Base-by-base conservation (phyloP, 1,284 basidiomycete species). In the Sporisorium exsertum region DNA sequence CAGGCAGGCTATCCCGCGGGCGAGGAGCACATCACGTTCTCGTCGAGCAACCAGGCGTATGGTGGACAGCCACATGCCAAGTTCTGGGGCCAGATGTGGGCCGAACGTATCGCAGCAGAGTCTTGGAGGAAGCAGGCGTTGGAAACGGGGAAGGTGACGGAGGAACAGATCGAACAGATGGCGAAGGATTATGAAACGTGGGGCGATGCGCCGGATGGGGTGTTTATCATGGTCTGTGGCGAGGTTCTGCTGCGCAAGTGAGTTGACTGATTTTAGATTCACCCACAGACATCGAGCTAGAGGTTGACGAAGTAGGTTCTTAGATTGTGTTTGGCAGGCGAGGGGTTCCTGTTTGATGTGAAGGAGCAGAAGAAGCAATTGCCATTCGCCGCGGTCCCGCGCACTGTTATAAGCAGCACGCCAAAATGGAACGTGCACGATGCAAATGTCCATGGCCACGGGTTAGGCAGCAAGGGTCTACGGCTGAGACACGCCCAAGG, bases 51-150 rank as follows among this genome's bases (percentile, higher is more conserved):
- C 37, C 49, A 51, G 46, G 57, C 64, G 4, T 71, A 64, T 12
- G 68, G 63, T 5, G 72, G 72, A 3, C 64, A 62, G 37, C 67
- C 63, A 2, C 24, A 56, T 22, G 64, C 51, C 2, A 46, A 52
- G n/a, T 75, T 66, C 26, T 75, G 68, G 67, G 72, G 72, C 2
- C 45, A 60, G 40, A 75, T 71, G 72, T 71, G 64, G 64, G 50
- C 72, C 6, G 49, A 64, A 18, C 52, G 72, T 0, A 16, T 67
- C 7, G 52, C 57, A 0, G 72, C 53, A 5, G 52, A 70, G 20
- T n/a, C 27, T 1, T 75, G 72, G 72, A 63, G 55, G 37, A 46
- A 64, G 24, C 64, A 71, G 42, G 72, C 68, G 5, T 16, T 64
- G 7, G 35, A 52, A 12, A 67, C 72, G 13, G 60, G 61, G n/a